Base-by-base conservation (phyloP, 352 stramenopile species). In the Halophytophthora batemanensis region DNA sequence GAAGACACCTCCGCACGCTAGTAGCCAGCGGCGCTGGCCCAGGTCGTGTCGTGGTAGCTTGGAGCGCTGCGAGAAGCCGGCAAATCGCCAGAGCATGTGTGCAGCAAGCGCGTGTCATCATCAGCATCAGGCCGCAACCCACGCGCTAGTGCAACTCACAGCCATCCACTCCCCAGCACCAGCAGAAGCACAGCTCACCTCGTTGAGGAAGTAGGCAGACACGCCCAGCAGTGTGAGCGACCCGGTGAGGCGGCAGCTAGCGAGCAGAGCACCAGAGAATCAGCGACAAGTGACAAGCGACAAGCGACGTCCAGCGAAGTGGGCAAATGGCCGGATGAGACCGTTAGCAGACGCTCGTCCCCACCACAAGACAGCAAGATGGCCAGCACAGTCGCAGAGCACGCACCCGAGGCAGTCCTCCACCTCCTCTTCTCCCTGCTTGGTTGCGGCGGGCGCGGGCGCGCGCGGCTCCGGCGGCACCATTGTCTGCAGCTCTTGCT, bases 181-280 rank as follows among this genome's bases (percentile, higher is more conserved):
- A n/a, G n/a, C n/a, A n/a, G n/a, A n/a, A n/a, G n/a, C n/a, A n/a
- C n/a, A n/a, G n/a, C n/a, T n/a, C 39, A 85, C 77, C 69, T 82
- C 69, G 34, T 80, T 54, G 51, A 82, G 56, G 41, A 86, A 85
- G 45, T 82, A 88, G 22, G 54, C 61, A 8, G 72, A 74, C 6
- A 86, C 58, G 13, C 74, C 74, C 6, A 77, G 45, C 23, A 88
- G 55, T n/a, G 72, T 85, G 28, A 61, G 17, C 6, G 70, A 82
- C 29, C 74, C 77, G 1, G 69, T 83, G 25, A 88, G 37, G 44
- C 74, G 74, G 43, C 77, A 88, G 34, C 77, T 88, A 56, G 5
- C 25, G 13, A 50, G 5, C 15, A 43, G n/a, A 28, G 8, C 2
- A 48, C 41, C 28, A 38, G 33, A 19, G 28, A 18, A 45, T 15